phyloP scores from a whole-genome alignment of 495 filamentous ascomycete genomes.

The Sphaerosporella brunnea region DNA sequence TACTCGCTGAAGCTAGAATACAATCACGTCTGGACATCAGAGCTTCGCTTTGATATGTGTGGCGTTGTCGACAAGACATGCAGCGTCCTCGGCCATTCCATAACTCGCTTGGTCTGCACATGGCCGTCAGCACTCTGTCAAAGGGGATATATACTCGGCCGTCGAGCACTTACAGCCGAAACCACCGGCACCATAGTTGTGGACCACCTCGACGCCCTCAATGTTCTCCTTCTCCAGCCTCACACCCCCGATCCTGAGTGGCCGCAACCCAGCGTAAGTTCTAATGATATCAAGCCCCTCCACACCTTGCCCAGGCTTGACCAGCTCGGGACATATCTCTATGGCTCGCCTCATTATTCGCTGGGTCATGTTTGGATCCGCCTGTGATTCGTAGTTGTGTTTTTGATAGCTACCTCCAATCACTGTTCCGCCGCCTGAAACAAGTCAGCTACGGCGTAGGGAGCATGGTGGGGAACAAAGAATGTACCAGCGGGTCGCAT shows the following conservation, averaged over 20 bases:
- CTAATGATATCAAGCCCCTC: slow-evolving; percentile 71
- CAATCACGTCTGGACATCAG: too few species aligned
- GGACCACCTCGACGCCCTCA: slow-evolving; percentile 56
- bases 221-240: slow-evolving; percentile 66
- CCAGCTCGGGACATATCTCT: slow-evolving; percentile 52
- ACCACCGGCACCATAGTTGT: slow-evolving; percentile 92
- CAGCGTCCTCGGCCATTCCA: slow-evolving; percentile 55
- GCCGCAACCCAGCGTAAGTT: slow-evolving; percentile 76
- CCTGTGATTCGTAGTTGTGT: slow-evolving; percentile 62
- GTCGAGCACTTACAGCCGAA: slow-evolving; percentile 40
- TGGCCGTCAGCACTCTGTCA: not conserved
- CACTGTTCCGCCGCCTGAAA: slow-evolving; percentile 47
- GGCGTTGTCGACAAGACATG: slow-evolving; percentile 58
- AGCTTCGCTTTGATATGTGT: too few species aligned
- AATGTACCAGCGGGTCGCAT: slow-evolving; percentile 43
- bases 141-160: not conserved
- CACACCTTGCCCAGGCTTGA: slow-evolving; percentile 49
- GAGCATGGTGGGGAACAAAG: not conserved
- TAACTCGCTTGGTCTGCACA: slow-evolving; percentile 59
- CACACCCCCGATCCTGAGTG: slow-evolving; percentile 53
- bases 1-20: too few species aligned
- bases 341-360: slow-evolving; percentile 81
- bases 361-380: slow-evolving; percentile 62
- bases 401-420: slow-evolving; percentile 78
- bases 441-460: not conserved